These are phyloP conservation scores for Colletotrichum musicola DNA, from an alignment of 2,329 filamentous ascomycete genomes.

Conservation along the genomic window DNA sequence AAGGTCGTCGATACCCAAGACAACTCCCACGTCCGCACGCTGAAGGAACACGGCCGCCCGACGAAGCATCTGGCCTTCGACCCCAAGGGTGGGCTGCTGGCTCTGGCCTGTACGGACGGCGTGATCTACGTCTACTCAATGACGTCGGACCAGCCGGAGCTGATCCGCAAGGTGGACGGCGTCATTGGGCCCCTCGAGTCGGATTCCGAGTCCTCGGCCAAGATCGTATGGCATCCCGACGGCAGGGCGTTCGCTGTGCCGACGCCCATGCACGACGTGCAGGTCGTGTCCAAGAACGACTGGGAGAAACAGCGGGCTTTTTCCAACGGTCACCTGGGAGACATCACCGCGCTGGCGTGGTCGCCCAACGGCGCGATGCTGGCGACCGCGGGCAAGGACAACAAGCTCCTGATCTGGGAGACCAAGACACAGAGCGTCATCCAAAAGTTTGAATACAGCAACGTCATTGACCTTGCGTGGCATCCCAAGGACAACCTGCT, in stretches of 20 bases:
- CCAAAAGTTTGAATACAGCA: slow-evolving; percentile 81
- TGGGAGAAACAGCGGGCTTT: slow-evolving; percentile 91
- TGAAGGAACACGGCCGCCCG: slow-evolving; percentile 87
- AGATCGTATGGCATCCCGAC: slow-evolving; percentile 92
- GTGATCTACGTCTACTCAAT: slow-evolving; percentile 91
- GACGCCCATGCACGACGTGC: slow-evolving; percentile 84
- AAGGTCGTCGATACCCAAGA: slow-evolving; percentile 89
- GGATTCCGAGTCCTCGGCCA: slow-evolving; percentile 80
- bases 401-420: slow-evolving; percentile 86
- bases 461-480: slow-evolving; percentile 90
- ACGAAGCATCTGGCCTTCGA: slow-evolving; percentile 95
- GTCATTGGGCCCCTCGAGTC: slow-evolving; percentile 84
- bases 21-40: slow-evolving; percentile 79
- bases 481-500: slow-evolving; percentile 90
- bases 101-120: slow-evolving; percentile 90
- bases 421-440: slow-evolving; percentile 87
- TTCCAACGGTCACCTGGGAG: slow-evolving; percentile 81
- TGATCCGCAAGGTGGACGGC: slow-evolving; percentile 87
- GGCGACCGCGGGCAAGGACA: slow-evolving; percentile 76
- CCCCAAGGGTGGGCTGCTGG: slow-evolving; percentile 78
- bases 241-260: slow-evolving; percentile 90
- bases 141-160: slow-evolving; percentile 80
- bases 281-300: slow-evolving; percentile 88
- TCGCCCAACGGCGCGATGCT: slow-evolving; percentile 94
- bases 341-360: slow-evolving; percentile 91